Percentiles rank a stretch among this genome's conserved stretches.
Evolutionary conservation across 352 stramenopile genomes (phyloP).

Genomic region (Phytophthora europaea): DNA sequence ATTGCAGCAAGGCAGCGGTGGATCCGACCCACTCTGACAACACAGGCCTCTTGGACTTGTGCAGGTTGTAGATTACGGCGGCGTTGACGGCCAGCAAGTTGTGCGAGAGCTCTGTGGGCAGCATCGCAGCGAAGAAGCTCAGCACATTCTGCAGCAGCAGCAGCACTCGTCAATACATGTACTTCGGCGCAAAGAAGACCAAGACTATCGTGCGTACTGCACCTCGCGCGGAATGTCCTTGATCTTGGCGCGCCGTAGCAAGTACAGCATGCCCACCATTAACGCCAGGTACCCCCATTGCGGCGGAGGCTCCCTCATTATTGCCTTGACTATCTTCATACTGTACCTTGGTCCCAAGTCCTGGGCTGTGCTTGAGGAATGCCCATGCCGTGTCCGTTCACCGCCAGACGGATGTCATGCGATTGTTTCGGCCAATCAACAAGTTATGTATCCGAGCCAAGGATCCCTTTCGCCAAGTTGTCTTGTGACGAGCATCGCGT

Average conservation of each 20-base stretch:
- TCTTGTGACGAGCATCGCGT: constrained; percentile 13
- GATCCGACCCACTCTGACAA: constrained; percentile 61
- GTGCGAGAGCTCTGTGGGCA: constrained; percentile 73
- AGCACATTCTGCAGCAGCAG: constrained; percentile 48
- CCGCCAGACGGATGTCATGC: constrained; percentile 17
- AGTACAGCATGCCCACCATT: constrained; percentile 48
- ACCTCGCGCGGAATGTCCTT: constrained; percentile 61
- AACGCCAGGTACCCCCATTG: constrained; percentile 57
- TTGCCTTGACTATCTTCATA: constrained; percentile 51
- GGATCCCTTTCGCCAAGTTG: constrained; percentile 13
- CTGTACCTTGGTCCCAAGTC: not conserved
- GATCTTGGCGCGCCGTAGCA: constrained; percentile 51
- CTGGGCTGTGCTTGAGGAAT: not conserved
- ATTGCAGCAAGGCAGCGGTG: constrained; percentile 55
- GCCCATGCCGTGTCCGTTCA: constrained; percentile 11
- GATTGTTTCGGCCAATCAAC: constrained; percentile 19
- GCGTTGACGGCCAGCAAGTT: constrained; percentile 62
- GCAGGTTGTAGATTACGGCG: constrained; percentile 52
- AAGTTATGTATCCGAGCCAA: constrained; percentile 14
- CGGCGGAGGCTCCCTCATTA: constrained; percentile 32
- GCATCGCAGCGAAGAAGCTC: constrained; percentile 64
- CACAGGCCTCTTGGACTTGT: constrained; percentile 51
- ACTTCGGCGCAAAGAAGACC: not conserved
- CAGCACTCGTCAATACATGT: not conserved
- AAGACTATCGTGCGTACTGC: not conserved